Evolutionary conservation across 352 stramenopile species (phyloP).

Genomic region (Pythium phragmitis): DNA sequence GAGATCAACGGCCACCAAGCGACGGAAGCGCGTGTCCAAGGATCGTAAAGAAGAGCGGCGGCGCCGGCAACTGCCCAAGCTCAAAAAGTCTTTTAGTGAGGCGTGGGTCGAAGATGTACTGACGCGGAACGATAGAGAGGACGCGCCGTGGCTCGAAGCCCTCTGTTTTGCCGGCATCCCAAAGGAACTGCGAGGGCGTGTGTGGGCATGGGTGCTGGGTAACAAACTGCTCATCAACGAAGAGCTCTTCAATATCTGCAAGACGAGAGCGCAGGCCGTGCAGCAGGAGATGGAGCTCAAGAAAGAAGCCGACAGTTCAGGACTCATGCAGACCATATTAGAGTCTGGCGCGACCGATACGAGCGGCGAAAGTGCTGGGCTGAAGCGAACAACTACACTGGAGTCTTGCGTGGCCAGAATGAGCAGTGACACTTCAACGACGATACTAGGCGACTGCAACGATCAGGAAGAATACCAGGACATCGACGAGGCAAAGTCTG

Average conservation of each 20-base stretch:
- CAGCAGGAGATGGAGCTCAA: slow-evolving; percentile 74
- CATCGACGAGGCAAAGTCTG: slow-evolving; percentile 4
- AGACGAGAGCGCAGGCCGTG: slow-evolving; percentile 67
- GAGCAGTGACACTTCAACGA: slow-evolving; percentile 18
- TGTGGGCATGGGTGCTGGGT: slow-evolving; percentile 77
- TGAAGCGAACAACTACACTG: no score
- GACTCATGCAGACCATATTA: slow-evolving; percentile 13
- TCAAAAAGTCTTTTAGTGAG: slow-evolving; percentile 76
- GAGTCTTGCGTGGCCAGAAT: no score
- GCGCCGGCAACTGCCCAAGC: slow-evolving; percentile 53
- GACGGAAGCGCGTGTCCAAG: slow-evolving; percentile 50
- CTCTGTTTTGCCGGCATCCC: slow-evolving; percentile 82
- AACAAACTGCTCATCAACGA: slow-evolving; percentile 87
- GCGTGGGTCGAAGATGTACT: slow-evolving; percentile 77
- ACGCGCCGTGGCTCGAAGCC: slow-evolving; percentile 44
- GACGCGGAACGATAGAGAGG: slow-evolving; percentile 21
- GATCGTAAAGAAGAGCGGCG: slow-evolving; percentile 62
- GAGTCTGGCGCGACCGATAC: slow-evolving; percentile 14
- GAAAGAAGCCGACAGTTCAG: slow-evolving; percentile 41
- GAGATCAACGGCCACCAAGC: slow-evolving; percentile 27
- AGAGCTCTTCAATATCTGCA: slow-evolving; percentile 84
- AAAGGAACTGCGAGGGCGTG: slow-evolving; percentile 78
- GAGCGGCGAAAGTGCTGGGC: background rate
- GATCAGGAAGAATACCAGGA: slow-evolving; percentile 8
- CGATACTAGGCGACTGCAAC: background rate